These are phyloP conservation scores for Chaetomidium leptoderma DNA, from an alignment of 495 filamentous ascomycete species.

Conservation along the genomic window DNA sequence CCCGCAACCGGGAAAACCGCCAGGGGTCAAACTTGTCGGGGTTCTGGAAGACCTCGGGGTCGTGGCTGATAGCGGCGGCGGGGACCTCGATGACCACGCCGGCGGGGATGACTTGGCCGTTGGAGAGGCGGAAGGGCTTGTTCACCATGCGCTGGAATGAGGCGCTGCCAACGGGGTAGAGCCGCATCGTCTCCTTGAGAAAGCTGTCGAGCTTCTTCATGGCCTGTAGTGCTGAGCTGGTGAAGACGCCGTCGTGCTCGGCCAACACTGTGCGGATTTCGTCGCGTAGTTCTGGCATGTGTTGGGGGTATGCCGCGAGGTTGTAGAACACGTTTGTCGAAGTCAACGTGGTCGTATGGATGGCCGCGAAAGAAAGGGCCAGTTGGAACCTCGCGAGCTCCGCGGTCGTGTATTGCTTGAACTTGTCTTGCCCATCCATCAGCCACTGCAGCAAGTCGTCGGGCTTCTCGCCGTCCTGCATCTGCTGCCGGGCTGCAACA, in stretches of 20 bases:
- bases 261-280: constrained; percentile 44
- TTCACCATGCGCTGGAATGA: constrained; percentile 39
- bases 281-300: constrained; percentile 45
- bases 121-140: constrained; percentile 39
- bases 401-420: constrained; percentile 18
- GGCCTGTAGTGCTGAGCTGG: constrained; percentile 26
- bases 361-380: constrained; percentile 45
- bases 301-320: constrained; percentile 42
- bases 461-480: constrained; percentile 24
- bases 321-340: constrained; percentile 44
- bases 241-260: constrained; percentile 29
- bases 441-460: constrained; percentile 43
- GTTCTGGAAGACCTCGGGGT: constrained; percentile 28
- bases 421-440: constrained; percentile 28
- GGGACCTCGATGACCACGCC: constrained; percentile 40
- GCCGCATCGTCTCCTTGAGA: constrained; percentile 35
- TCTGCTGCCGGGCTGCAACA: constrained; percentile 24
- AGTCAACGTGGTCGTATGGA: constrained; percentile 49
- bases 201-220: constrained; percentile 39
- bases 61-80: constrained; percentile 33
- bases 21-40: constrained; percentile 45
- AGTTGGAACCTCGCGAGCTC: constrained; percentile 37
- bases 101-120: constrained; percentile 38
- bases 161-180: constrained; percentile 15
- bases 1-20: constrained; percentile 47